Evolutionary conservation across 2,329 filamentous ascomycete genomes (phyloP), one percentile per base, ranked within the genome.

Genomic region (Fusarium sp.): DNA sequence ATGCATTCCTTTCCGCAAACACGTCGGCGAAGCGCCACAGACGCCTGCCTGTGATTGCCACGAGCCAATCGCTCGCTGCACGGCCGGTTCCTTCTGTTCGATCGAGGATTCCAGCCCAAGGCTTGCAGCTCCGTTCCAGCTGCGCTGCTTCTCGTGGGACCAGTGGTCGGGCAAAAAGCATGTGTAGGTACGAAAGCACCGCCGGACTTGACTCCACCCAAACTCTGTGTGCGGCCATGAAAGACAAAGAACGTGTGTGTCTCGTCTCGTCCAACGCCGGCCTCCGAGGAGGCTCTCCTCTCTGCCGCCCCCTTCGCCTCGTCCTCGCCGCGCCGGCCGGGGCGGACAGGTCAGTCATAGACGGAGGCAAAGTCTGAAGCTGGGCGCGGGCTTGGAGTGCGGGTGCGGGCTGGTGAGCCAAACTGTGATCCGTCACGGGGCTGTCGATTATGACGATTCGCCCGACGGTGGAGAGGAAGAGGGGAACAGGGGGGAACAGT

Each of bases 1-100:
- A 82, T 83, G 80, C 81, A 82, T 81, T 81, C 78, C 79, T 73
- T 74, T 75, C 74, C 74, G 69, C 69, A 77, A 77, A 80, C 74
- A 79, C 67, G 72, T 78, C 71, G 48, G 77, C 68, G 66, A 72
- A 77, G 77, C 77, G 74, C 76, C 68, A 74, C 74, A 69, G 60
- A 72, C 64, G 45, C 57, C 61, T 64, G 66, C 67, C 64, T 41
- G 29, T 61, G 50, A 24, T 64, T 39, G 41, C 45, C 52, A 72
- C 63, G 50, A 76, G 67, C 75, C 74, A 78, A 78, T 78, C 70
- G 67, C 54, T 57, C 60, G 57, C 33, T 63, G 56, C 60, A 71
- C 50, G 59, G 41, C 33, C 65, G 52, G 75, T 62, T 65, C 58
- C 65, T 64, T 72, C 71, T 66, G 45, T 72, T 71, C 65, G 61